Percentiles rank a stretch among this genome's conserved stretches.
Evolutionary conservation across 2,329 filamentous ascomycete genomes (phyloP).

Genomic region (Falciphora oryzae): DNA sequence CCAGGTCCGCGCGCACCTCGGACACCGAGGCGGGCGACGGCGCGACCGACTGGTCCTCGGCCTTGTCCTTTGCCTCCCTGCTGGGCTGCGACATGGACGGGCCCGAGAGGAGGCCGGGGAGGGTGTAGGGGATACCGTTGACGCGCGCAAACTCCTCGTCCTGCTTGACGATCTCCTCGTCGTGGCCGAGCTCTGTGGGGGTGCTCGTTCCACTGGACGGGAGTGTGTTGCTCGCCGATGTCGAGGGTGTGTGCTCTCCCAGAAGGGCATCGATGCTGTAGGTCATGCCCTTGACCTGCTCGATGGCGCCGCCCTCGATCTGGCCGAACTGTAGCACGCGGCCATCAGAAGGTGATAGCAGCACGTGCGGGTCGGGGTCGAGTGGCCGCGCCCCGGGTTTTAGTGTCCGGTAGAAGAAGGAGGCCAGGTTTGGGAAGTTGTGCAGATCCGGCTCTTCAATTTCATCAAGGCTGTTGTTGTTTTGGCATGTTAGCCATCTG

Average conservation of each 20-base stretch:
- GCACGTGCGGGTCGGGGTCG: conserved; percentile 70
- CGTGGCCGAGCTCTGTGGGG: conserved; percentile 29
- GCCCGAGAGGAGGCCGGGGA: conserved; percentile 85
- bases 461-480: conserved; percentile 63
- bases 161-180: conserved; percentile 64
- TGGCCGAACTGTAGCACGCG: conserved; percentile 86
- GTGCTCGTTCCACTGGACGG: conserved; percentile 22
- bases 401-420: conserved; percentile 94
- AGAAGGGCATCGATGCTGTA: conserved; percentile 92
- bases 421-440: conserved; percentile 83
- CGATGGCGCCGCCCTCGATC: conserved; percentile 90
- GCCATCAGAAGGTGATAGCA: conserved; percentile 87
- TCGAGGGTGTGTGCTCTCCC: conserved; percentile 54
- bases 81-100: conserved; percentile 36
- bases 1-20: conserved; percentile 79
- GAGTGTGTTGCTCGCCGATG: conserved; percentile 44
- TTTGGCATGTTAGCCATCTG: neutral
- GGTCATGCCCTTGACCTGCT: conserved; percentile 98
- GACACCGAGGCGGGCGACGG: conserved; percentile 68
- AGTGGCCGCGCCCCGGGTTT: conserved; percentile 85
- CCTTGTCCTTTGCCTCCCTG: conserved; percentile 40
- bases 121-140: conserved; percentile 90
- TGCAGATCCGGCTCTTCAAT: conserved; percentile 84
- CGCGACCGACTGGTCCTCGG: conserved; percentile 68
- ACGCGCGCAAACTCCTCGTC: conserved; percentile 91